Conservation (phyloP, 2,329 filamentous ascomycete genomes). For the Davidsoniella eucalypti region DNA sequence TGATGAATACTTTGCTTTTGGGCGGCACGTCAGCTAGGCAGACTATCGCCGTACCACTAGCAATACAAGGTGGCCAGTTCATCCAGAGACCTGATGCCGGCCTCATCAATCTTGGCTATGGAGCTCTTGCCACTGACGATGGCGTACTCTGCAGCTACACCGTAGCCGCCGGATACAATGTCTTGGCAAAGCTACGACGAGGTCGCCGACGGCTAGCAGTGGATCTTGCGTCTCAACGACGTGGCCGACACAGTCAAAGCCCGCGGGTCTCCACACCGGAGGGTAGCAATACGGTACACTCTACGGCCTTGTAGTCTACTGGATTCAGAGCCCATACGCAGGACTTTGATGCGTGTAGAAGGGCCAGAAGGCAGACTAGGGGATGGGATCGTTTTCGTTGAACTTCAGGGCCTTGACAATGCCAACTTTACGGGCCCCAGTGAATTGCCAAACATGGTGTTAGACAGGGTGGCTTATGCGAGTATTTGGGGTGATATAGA, state of each 20-base stretch:
- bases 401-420: too few relatives aligned
- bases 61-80: conserved; percentile 32
- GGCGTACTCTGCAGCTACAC: conserved; percentile 28
- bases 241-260: conserved; percentile 34
- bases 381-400: too few relatives aligned
- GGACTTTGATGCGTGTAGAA: conserved; percentile 22
- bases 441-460: too few relatives aligned
- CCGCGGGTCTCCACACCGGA: conserved; percentile 26
- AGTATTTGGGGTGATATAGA: too few relatives aligned
- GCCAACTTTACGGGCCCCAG: too few relatives aligned
- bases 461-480: too few relatives aligned
- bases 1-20: conserved; percentile 46
- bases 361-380: too few relatives aligned
- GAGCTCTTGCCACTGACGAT: conserved; percentile 18
- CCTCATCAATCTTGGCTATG: conserved; percentile 6
- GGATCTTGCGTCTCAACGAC: conserved; percentile 22
- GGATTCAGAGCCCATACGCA: conserved; percentile 29
- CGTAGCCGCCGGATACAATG: conserved; percentile 19
- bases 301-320: conserved; percentile 32
- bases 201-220: conserved; percentile 23
- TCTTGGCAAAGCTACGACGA: conserved; percentile 26
- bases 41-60: conserved; percentile 20
- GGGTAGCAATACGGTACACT: conserved; percentile 17
- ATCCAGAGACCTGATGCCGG: conserved; percentile 24
- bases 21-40: conserved; percentile 7